phyloP scores from a whole-genome alignment of 164 flowering plant genomes.

The Berberis thunbergii region DNA sequence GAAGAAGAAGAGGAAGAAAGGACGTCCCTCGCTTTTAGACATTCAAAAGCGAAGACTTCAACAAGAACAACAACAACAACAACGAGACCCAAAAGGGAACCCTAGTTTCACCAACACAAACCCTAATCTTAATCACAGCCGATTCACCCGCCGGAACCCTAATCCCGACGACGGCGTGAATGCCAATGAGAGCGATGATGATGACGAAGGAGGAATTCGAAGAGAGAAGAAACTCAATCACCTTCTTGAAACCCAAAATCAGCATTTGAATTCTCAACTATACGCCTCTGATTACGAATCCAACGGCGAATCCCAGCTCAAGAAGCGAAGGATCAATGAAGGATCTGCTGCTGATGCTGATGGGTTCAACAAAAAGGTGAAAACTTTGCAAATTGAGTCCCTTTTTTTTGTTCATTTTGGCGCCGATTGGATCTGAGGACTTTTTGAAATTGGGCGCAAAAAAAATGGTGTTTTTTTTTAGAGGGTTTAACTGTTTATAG shows the following conservation, averaged over 20 bases:
- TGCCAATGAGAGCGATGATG: constrained; percentile 17
- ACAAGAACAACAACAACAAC: constrained; percentile 9
- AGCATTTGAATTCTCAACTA: constrained; percentile 8
- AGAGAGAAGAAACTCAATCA: constrained; percentile 50
- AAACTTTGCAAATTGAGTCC: no score
- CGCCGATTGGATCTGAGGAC: neutral
- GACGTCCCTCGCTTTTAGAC: constrained; percentile 70
- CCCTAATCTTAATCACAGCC: constrained; percentile 6
- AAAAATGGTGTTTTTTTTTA: neutral
- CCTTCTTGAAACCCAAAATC: constrained; percentile 21
- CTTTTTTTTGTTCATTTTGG: neutral
- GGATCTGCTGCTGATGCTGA: neutral
- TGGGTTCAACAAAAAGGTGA: neutral
- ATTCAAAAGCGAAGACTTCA: constrained; percentile 50
- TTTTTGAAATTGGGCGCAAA: neutral
- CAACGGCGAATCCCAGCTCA: constrained; percentile 15
- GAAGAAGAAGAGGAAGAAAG: constrained; percentile 73
- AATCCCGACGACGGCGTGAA: constrained; percentile 19
- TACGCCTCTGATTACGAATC: constrained; percentile 23
- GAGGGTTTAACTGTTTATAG: neutral
- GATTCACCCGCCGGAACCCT: constrained; percentile 24
- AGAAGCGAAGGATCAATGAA: neutral
- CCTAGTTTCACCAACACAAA: constrained; percentile 4
- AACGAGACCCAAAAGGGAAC: constrained; percentile 19
- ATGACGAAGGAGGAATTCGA: constrained; percentile 28